These are phyloP conservation scores for Geotrichum fermentans DNA, from an alignment of 1,139 yeast species.

Conservation along the genomic window DNA sequence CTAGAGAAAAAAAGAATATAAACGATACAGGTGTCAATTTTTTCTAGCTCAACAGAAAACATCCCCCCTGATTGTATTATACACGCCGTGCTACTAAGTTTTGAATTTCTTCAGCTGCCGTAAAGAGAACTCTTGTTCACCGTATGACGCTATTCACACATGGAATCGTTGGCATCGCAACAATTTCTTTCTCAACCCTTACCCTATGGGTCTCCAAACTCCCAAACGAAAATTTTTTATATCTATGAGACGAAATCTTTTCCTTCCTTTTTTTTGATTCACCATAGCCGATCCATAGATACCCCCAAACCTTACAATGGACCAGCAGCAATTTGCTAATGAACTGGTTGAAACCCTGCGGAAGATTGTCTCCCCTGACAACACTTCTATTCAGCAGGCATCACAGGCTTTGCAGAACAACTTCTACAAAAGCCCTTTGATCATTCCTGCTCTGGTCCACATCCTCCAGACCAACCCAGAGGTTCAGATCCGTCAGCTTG, in stretches of 20 bases:
- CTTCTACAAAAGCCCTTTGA: slow-evolving; percentile 66
- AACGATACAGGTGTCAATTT: no score
- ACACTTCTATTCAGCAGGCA: slow-evolving; percentile 76
- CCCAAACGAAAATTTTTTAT: slow-evolving; percentile 6
- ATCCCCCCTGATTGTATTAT: no score
- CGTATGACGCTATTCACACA: slow-evolving; percentile 7
- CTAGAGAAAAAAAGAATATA: no score
- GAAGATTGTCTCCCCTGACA: slow-evolving; percentile 72
- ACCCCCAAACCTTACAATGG: slow-evolving; percentile 45
- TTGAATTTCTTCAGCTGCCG: no score
- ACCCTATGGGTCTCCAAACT: neutral
- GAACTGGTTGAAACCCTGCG: slow-evolving; percentile 73
- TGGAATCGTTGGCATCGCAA: slow-evolving; percentile 1
- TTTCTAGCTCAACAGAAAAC: no score
- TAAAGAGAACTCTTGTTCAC: no score
- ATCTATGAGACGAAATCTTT: neutral
- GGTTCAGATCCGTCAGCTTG: slow-evolving; percentile 67
- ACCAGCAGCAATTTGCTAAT: slow-evolving; percentile 55
- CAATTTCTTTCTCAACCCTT: slow-evolving; percentile 2
- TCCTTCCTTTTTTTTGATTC: slow-evolving; percentile 13
- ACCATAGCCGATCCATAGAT: neutral
- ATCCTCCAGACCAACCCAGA: slow-evolving; percentile 64
- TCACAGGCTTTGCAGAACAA: slow-evolving; percentile 68
- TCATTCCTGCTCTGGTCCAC: slow-evolving; percentile 79
- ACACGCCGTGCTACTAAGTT: no score